These are phyloP conservation scores for Pythium sukuiense DNA, from an alignment of 352 stramenopile species.

Conservation along the genomic window DNA sequence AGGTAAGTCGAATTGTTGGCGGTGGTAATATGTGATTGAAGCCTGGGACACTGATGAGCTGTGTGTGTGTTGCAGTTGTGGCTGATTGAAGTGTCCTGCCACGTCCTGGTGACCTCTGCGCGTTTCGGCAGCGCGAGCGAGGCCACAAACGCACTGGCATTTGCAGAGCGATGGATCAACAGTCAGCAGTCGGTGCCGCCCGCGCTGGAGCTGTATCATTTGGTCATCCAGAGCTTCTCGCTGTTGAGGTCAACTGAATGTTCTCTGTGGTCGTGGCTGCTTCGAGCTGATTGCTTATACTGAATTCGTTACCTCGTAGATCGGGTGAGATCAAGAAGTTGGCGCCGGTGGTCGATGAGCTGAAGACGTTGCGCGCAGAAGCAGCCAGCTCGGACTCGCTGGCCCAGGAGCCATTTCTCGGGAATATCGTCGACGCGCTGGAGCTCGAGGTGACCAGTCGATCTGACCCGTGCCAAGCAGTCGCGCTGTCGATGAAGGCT, in stretches of 20 bases:
- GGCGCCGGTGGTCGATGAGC: conserved; percentile 34
- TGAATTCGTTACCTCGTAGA: conserved; percentile 14
- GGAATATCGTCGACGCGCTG: conserved; percentile 57
- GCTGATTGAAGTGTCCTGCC: conserved; percentile 63
- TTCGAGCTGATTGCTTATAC: background rate
- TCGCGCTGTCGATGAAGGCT: conserved; percentile 46
- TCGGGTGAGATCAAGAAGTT: conserved; percentile 50
- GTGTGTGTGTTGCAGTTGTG: conserved; percentile 44
- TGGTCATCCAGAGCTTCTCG: conserved; percentile 60
- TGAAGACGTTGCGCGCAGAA: conserved; percentile 22
- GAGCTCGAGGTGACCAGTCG: conserved; percentile 30
- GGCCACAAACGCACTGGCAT: conserved; percentile 38
- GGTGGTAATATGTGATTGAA: too few relatives aligned
- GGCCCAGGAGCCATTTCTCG: conserved; percentile 38
- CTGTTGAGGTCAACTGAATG: conserved; percentile 41
- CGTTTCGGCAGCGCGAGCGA: conserved; percentile 29
- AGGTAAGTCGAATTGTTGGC: conserved; percentile 35
- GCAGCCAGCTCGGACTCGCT: background rate
- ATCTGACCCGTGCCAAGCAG: conserved; percentile 46
- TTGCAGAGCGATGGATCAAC: conserved; percentile 36
- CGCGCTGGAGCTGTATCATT: conserved; percentile 51
- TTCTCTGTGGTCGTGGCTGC: background rate
- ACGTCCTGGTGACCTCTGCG: conserved; percentile 49
- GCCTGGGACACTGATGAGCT: too few relatives aligned
- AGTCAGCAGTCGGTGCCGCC: conserved; percentile 23